phyloP scores from a whole-genome alignment of 169 alveolate species.

The Condylostoma magnum region DNA sequence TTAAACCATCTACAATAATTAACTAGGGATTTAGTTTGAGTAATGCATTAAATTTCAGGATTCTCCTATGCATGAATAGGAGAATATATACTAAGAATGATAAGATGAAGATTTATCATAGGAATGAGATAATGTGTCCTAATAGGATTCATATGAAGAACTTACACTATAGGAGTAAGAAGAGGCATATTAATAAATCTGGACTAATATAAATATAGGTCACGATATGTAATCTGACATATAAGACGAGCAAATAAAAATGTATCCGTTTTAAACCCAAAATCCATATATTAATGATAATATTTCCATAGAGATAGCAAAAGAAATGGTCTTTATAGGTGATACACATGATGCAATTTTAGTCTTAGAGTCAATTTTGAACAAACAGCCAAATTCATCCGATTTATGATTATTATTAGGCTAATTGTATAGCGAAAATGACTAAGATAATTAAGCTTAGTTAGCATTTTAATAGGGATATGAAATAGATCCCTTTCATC shows the following conservation, averaged over 20 bases:
- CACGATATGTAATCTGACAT: background rate
- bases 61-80: too few species aligned
- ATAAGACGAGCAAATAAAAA: background rate
- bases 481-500: constrained; percentile 66
- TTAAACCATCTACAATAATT: too few species aligned
- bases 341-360: constrained; percentile 75
- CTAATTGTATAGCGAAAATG: constrained; percentile 76
- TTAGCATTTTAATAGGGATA: constrained; percentile 60
- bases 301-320: constrained; percentile 62
- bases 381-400: constrained; percentile 64
- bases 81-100: too few species aligned
- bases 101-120: too few species aligned
- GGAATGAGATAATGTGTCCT: too few species aligned
- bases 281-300: constrained; percentile 41
- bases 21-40: too few species aligned
- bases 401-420: constrained; percentile 88
- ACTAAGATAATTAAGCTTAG: constrained; percentile 74
- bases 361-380: constrained; percentile 80
- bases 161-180: too few species aligned
- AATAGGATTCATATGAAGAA: too few species aligned
- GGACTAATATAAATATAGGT: too few species aligned
- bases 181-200: too few species aligned
- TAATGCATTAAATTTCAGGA: too few species aligned
- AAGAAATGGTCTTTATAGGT: constrained; percentile 64
- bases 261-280: constrained; percentile 35